phyloP scores from a whole-genome alignment of 805 yeast species.

The Priceomyces haplophilus region DNA sequence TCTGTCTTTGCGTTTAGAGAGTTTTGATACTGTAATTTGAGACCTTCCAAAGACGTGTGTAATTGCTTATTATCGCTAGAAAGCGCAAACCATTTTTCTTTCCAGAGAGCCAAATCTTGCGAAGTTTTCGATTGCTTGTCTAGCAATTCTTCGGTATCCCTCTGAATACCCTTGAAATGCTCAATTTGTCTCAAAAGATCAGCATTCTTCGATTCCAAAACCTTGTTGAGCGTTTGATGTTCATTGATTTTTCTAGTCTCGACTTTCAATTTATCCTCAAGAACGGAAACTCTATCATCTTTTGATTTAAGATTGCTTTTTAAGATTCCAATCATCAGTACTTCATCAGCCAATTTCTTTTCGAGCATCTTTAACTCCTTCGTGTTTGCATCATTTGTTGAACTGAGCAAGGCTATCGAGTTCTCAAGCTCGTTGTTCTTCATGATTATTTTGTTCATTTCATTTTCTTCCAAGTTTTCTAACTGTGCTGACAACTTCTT shows the following conservation, averaged over 20 bases:
- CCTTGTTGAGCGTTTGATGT: neutral
- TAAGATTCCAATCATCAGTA: slow-evolving; percentile 12
- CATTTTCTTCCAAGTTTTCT: slow-evolving; percentile 1
- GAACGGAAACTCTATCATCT: slow-evolving; percentile 5
- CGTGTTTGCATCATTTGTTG: slow-evolving; percentile 10
- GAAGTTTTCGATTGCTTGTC: neutral
- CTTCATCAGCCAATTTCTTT: slow-evolving; percentile 10
- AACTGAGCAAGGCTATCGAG: slow-evolving; percentile 9
- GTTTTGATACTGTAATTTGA: slow-evolving; percentile 23
- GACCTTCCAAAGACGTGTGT: slow-evolving; percentile 10
- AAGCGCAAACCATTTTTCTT: slow-evolving; percentile 5
- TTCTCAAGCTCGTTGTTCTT: slow-evolving; percentile 13
- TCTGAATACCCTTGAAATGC: neutral
- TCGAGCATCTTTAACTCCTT: slow-evolving; percentile 13
- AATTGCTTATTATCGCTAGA: slow-evolving; percentile 13
- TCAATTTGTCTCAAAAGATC: slow-evolving; percentile 2
- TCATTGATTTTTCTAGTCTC: slow-evolving; percentile 21
- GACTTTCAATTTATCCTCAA: slow-evolving; percentile 17
- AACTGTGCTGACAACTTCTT: slow-evolving; percentile 10
- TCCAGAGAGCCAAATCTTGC: slow-evolving; percentile 2
- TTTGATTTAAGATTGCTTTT: slow-evolving; percentile 6
- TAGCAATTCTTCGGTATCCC: slow-evolving; percentile 6
- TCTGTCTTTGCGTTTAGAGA: slow-evolving; percentile 21
- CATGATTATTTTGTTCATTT: slow-evolving; percentile 10
- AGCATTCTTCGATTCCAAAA: slow-evolving; percentile 2